Conservation (phyloP, 2,329 filamentous ascomycete genomes). For the Ustulina deusta region DNA sequence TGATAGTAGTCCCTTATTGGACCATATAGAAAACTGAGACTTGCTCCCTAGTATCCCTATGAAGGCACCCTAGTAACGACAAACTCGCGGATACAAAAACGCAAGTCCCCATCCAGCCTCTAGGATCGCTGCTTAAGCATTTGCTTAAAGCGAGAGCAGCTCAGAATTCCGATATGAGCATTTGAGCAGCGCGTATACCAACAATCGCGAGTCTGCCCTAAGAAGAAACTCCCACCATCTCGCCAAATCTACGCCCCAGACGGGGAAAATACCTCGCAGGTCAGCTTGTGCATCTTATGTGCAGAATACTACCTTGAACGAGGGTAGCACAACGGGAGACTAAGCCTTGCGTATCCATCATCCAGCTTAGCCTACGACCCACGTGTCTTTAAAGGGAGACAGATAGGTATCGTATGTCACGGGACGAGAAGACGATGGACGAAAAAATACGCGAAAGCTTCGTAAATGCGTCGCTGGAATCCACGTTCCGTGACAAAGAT, state of each 20-base stretch:
- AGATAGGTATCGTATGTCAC: not conserved
- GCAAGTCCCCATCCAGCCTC: not conserved
- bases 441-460: not conserved
- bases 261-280: not conserved
- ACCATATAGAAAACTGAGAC: not conserved
- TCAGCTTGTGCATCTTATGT: not conserved
- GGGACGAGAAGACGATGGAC: not conserved
- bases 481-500: not conserved
- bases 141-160: not conserved
- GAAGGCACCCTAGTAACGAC: not conserved
- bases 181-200: not conserved
- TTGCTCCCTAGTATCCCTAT: not conserved
- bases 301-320: not conserved
- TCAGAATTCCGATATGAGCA: not conserved
- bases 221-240: not conserved
- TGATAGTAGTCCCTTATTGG: not conserved
- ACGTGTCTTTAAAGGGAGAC: not conserved
- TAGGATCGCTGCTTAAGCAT: not conserved
- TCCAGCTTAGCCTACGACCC: too few species aligned
- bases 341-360: not conserved
- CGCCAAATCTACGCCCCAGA: not conserved
- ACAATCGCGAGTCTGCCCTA: not conserved
- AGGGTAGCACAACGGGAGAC: not conserved
- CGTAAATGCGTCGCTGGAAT: not conserved
- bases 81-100: too few species aligned